phyloP scores from a whole-genome alignment of 1,139 yeast genomes.

The Hansenula sp. region DNA sequence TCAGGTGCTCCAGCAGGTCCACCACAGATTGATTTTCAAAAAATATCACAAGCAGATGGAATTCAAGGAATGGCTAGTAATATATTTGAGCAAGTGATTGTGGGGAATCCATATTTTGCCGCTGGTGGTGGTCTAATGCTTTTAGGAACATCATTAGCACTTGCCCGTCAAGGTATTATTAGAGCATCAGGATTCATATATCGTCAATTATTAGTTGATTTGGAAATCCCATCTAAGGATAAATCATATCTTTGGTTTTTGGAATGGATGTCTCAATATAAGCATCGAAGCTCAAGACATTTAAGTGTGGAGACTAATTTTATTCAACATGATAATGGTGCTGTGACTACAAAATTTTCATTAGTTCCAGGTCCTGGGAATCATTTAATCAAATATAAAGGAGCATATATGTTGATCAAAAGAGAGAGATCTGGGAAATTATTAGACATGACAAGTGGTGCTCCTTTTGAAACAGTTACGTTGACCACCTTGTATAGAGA shows the following conservation, averaged over 20 bases:
- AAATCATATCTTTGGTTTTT: constrained; percentile 93
- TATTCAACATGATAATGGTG: constrained; percentile 90
- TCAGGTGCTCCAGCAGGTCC: constrained; percentile 5
- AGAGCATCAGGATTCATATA: constrained; percentile 66
- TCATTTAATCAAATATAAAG: constrained; percentile 79
- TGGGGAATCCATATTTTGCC: constrained; percentile 87
- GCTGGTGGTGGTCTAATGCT: constrained; percentile 98
- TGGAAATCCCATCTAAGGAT: constrained; percentile 92
- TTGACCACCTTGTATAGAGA: constrained; percentile 87
- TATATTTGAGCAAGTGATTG: constrained; percentile 45
- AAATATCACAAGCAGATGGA: constrained; percentile 17
- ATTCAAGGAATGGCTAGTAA: constrained; percentile 18
- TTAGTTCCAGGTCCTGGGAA: constrained; percentile 98
- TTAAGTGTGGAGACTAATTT: constrained; percentile 85
- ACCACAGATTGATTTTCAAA: constrained; percentile 16
- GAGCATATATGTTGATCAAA: constrained; percentile 84
- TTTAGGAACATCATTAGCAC: constrained; percentile 80
- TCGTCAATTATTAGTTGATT: constrained; percentile 82
- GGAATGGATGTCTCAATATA: constrained; percentile 92
- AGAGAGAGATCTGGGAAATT: constrained; percentile 88
- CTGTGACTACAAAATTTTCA: constrained; percentile 81
- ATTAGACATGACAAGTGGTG: constrained; percentile 85
- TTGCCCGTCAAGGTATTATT: constrained; percentile 67
- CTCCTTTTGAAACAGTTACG: constrained; percentile 95
- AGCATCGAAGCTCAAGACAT: constrained; percentile 73